Evolutionary conservation across 1,139 yeast species (phyloP), one percentile per base, ranked within the genome.

Genomic region (Nakaseomyces sp.): DNA sequence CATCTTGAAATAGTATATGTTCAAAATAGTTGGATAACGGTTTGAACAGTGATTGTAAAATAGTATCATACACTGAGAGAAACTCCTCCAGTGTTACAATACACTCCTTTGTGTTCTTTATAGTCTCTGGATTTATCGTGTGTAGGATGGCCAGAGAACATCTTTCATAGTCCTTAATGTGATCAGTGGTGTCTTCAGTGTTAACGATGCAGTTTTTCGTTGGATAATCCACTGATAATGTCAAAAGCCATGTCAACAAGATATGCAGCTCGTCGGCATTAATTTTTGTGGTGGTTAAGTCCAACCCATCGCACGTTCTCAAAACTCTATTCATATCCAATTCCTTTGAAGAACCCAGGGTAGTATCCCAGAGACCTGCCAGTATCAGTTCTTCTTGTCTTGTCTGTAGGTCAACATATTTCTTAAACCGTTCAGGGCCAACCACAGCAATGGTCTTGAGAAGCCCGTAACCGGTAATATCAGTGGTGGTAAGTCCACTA

Each of bases 241-340:
- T 49, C 25, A 77, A 59, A 17, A 72, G 50, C 47, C 78, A 68
- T 0, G 79, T 66, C 4, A 78, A 37, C 1, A 78, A 41, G 6
- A 61, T 64, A 8, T 64, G 59, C 33, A 77, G 47, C 5, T 62
- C 65, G 0, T 53, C 45, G 0, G 72, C 73, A 1, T 66, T 55
- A 1, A 79, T 48, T 2, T 49, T 47, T 41, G 72, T 49, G 1
- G 57, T 49, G 1, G 63, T 58, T 0, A 70, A 41, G 20, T 73
- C 71, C 20, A 60, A 43, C 6, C 50, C 52, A 50, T 63, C 63
- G 48, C 57, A 55, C 4, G 45, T 45, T 28, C 52, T 45, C 9
- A 69, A 52, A 0, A 63, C 47, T 25, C 41, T 37, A n/a, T 33
- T 29, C 9, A 42, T 37, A 45, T 40, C 22, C 47, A 40, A 15